Evolutionary conservation across 371 early-diverging fungal species (phyloP).

Genomic region (Mortierella sp.): DNA sequence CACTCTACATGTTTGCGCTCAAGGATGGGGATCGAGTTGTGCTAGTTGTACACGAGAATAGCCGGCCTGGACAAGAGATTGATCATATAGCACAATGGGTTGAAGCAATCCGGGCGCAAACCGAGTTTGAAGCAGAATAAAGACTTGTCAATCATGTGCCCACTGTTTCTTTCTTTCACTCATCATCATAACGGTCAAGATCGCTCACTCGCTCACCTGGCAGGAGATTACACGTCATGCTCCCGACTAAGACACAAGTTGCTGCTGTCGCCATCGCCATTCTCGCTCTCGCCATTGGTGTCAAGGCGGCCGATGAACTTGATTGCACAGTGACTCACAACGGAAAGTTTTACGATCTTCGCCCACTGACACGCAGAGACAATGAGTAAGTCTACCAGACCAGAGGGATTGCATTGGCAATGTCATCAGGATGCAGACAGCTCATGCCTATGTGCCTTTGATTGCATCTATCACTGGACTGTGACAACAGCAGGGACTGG

Average conservation of each 20-base stretch:
- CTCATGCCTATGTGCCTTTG: too few species aligned
- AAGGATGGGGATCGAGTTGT: slow-evolving; percentile 47
- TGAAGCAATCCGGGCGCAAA: slow-evolving; percentile 39
- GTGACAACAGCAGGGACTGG: slow-evolving; percentile 32
- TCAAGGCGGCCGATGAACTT: slow-evolving; percentile 22
- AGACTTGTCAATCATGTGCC: background rate
- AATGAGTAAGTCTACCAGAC: slow-evolving; percentile 23
- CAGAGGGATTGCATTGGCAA: too few species aligned
- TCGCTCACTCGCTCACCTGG: background rate
- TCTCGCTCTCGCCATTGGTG: slow-evolving; percentile 16
- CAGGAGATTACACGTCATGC: slow-evolving; percentile 3
- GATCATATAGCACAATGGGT: slow-evolving; percentile 49
- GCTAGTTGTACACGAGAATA: slow-evolving; percentile 32
- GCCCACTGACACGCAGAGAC: slow-evolving; percentile 40
- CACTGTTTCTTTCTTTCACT: background rate
- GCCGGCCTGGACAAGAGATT: slow-evolving; percentile 8
- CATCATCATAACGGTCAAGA: background rate
- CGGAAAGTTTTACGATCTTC: slow-evolving; percentile 46
- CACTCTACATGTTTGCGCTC: slow-evolving; percentile 51
- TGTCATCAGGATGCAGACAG: too few species aligned
- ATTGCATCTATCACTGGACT: background rate
- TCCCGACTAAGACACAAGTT: slow-evolving; percentile 18
- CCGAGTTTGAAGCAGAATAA: slow-evolving; percentile 28
- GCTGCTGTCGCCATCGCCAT: slow-evolving; percentile 20
- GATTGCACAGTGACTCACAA: slow-evolving; percentile 47